Conservation (phyloP, 2,329 filamentous ascomycete genomes). For the Cladophialophora bantiana region DNA sequence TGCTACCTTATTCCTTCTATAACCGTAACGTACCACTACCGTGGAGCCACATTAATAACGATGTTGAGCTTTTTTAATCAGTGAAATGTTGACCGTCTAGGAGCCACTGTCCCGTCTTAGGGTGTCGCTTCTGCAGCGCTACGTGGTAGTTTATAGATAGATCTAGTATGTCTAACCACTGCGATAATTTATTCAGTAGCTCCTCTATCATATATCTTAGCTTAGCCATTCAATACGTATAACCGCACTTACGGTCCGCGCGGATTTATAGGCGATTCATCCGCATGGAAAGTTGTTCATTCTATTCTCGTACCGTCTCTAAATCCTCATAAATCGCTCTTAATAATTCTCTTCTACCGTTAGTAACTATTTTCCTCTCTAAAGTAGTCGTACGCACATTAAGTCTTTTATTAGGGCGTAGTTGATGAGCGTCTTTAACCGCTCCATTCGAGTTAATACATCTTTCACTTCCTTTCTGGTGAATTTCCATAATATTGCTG, state of each 20-base stretch:
- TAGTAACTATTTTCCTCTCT: neutral
- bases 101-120: slow-evolving; percentile 31
- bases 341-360: slow-evolving; percentile 16
- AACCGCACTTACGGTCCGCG: slow-evolving; percentile 13
- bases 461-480: slow-evolving; percentile 29
- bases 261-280: slow-evolving; percentile 13
- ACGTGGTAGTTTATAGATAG: slow-evolving; percentile 29
- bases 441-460: slow-evolving; percentile 29
- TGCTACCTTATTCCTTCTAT: neutral
- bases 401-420: slow-evolving; percentile 29
- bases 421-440: slow-evolving; percentile 31
- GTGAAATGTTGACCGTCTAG: slow-evolving; percentile 15
- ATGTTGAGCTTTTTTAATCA: slow-evolving; percentile 21
- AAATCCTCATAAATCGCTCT: slow-evolving; percentile 20
- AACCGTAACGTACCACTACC: slow-evolving; percentile 19
- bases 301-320: slow-evolving; percentile 3
- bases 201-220: slow-evolving; percentile 21
- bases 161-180: slow-evolving; percentile 27
- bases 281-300: slow-evolving; percentile 11
- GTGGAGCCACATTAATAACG: slow-evolving; percentile 29
- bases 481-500: slow-evolving; percentile 27
- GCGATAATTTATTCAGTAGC: slow-evolving; percentile 16
- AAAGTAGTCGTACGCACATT: neutral
- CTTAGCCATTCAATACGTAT: neutral
- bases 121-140: slow-evolving; percentile 24